A percentile compares a stretch with the other conserved stretches of the same genome.
These are phyloP conservation scores for Oidium heveae DNA, from an alignment of 2,329 filamentous ascomycete genomes.

Conservation along the genomic window DNA sequence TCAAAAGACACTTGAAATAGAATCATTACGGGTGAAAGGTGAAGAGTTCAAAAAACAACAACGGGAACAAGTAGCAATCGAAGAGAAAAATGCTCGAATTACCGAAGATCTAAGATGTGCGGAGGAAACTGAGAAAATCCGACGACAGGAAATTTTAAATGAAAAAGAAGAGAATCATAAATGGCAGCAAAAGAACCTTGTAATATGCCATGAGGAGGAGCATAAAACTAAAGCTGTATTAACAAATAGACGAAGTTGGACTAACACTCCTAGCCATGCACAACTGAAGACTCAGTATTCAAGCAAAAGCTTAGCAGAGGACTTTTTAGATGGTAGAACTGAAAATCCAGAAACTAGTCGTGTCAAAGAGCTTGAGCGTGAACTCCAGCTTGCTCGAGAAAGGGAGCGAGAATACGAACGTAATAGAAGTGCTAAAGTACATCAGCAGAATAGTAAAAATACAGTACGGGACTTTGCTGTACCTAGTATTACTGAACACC, in stretches of 20 bases:
- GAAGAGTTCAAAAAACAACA: conserved; percentile 26
- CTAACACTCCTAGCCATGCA: conserved; percentile 34
- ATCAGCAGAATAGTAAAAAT: conserved; percentile 4
- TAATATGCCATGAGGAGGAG: conserved; percentile 57
- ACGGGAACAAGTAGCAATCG: conserved; percentile 23
- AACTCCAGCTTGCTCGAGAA: conserved; percentile 41
- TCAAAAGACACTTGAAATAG: conserved; percentile 31
- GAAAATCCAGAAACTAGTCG: conserved; percentile 33
- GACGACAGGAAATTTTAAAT: conserved; percentile 31
- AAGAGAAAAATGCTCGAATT: conserved; percentile 33
- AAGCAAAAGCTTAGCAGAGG: conserved; percentile 30
- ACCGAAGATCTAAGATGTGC: conserved; percentile 45
- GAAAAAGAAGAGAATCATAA: conserved; percentile 42
- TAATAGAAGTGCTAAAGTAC: conserved; percentile 24
- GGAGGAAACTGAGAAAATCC: conserved; percentile 32
- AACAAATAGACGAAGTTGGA: conserved; percentile 36
- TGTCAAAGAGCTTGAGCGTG: conserved; percentile 55
- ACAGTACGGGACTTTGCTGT: not conserved
- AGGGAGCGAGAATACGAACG: conserved; percentile 37
- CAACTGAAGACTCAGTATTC: conserved; percentile 66
- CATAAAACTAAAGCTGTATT: conserved; percentile 44
- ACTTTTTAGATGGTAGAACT: conserved; percentile 15
- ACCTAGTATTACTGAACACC: conserved; percentile 9
- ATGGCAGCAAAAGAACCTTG: conserved; percentile 54
- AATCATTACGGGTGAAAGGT: conserved; percentile 27